phyloP scores from a whole-genome alignment of 352 stramenopile genomes.

The Aphanomyces stellatus region DNA sequence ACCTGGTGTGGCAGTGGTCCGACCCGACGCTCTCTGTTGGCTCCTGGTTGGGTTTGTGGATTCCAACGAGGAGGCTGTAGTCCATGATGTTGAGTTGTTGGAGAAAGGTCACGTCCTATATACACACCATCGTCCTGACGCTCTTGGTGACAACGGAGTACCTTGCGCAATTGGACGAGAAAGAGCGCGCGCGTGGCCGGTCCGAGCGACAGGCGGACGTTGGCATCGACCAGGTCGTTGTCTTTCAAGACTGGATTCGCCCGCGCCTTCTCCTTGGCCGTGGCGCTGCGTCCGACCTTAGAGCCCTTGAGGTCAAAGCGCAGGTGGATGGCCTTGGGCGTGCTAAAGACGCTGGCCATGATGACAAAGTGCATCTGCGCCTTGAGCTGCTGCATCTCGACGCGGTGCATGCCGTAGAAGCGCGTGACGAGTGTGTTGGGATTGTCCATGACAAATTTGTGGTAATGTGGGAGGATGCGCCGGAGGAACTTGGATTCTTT shows the following conservation, averaged over 20 bases:
- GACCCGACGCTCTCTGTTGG: conserved; percentile 28
- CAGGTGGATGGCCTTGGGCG: conserved; percentile 84
- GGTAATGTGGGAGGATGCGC: conserved; percentile 96
- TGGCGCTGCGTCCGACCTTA: conserved; percentile 69
- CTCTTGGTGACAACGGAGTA: neutral
- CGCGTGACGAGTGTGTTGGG: conserved; percentile 96
- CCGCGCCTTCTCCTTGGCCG: conserved; percentile 39
- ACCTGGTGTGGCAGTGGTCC: too few species aligned
- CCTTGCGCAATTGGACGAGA: conserved; percentile 72
- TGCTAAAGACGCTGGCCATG: conserved; percentile 97
- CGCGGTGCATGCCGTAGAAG: conserved; percentile 96
- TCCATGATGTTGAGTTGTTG: conserved; percentile 92
- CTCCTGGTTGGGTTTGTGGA: conserved; percentile 71
- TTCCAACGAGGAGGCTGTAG: conserved; percentile 87
- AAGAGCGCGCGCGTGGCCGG: conserved; percentile 59
- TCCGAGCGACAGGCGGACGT: conserved; percentile 77
- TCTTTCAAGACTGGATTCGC: conserved; percentile 81
- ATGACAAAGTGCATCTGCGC: conserved; percentile 92
- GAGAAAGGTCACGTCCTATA: conserved; percentile 85
- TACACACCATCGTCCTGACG: neutral
- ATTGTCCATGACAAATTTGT: conserved; percentile 95
- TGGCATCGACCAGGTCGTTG: conserved; percentile 79
- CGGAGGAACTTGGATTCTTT: conserved; percentile 97
- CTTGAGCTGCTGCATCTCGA: conserved; percentile 95
- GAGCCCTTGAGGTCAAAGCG: conserved; percentile 89